Evolutionary conservation across 164 flowering plant species (phyloP).

Genomic region (Akebia trifoliata): DNA sequence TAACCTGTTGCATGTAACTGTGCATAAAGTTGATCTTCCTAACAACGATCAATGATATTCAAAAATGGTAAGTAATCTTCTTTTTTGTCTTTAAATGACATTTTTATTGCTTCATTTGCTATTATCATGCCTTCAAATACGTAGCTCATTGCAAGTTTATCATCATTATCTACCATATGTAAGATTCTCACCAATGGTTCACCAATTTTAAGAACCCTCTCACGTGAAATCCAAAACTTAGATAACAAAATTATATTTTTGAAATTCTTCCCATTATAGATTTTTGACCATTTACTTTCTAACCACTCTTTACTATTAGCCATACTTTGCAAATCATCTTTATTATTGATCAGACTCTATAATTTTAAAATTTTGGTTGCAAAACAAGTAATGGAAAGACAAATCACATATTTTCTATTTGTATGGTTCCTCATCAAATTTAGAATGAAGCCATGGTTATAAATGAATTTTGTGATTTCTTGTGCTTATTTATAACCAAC

Average conservation of each 20-base stretch:
- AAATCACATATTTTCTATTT: background rate
- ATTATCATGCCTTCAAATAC: background rate
- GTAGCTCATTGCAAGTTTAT: background rate
- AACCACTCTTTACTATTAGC: no score
- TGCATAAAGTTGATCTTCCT: background rate
- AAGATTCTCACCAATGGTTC: background rate
- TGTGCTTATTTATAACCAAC: background rate
- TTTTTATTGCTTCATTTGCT: background rate
- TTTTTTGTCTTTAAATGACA: background rate
- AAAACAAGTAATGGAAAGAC: background rate
- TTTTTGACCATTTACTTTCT: no score
- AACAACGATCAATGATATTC: background rate
- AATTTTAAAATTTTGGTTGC: constrained; percentile 2
- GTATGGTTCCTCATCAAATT: background rate
- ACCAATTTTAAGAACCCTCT: background rate
- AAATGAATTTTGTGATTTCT: no score
- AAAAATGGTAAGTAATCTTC: background rate
- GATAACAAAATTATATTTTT: background rate
- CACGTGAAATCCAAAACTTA: background rate
- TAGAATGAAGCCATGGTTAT: no score
- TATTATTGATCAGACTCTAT: constrained; percentile 4
- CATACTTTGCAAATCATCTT: constrained; percentile 1
- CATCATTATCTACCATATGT: constrained; percentile 1
- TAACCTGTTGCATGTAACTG: no score
- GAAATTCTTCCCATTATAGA: background rate